phyloP scores from a whole-genome alignment of 2,329 filamentous ascomycete species.

The Corinectria fuckeliana region DNA sequence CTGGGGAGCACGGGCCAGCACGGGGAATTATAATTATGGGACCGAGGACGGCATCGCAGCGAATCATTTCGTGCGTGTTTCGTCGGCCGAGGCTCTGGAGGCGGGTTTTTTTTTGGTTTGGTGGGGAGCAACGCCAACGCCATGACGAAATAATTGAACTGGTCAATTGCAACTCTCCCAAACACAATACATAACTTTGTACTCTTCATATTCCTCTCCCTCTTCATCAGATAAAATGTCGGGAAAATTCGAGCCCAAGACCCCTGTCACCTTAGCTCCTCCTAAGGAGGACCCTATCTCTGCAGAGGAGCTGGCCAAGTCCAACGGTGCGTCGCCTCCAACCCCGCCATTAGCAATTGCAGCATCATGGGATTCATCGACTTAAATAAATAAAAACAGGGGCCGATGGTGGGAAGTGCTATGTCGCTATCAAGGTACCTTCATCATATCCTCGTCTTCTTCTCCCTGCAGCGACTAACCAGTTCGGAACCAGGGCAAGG shows the following conservation, averaged over 20 bases:
- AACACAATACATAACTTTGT: constrained; percentile 2
- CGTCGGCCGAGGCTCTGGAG: constrained; percentile 16
- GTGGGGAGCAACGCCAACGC: constrained; percentile 18
- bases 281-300: constrained; percentile 90
- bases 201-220: neutral
- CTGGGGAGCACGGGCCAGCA: constrained; percentile 29
- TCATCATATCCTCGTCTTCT: constrained; percentile 1
- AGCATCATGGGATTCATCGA: neutral
- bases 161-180: neutral
- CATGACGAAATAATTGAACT: constrained; percentile 33
- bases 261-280: constrained; percentile 74
- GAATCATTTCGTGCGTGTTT: constrained; percentile 12
- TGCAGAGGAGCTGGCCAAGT: constrained; percentile 78
- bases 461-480: constrained; percentile 14
- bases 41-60: constrained; percentile 15
- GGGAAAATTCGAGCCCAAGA: constrained; percentile 80
- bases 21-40: constrained; percentile 30
- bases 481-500: constrained; percentile 71
- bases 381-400: constrained; percentile 53
- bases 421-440: constrained; percentile 72
- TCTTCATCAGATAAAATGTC: constrained; percentile 49
- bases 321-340: constrained; percentile 71
- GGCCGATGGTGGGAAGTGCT: constrained; percentile 67
- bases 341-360: constrained; percentile 1
- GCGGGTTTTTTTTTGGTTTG: constrained; percentile 24